Conservation (phyloP, 2,329 filamentous ascomycete species). For the Ceratocystis lukuohia region DNA sequence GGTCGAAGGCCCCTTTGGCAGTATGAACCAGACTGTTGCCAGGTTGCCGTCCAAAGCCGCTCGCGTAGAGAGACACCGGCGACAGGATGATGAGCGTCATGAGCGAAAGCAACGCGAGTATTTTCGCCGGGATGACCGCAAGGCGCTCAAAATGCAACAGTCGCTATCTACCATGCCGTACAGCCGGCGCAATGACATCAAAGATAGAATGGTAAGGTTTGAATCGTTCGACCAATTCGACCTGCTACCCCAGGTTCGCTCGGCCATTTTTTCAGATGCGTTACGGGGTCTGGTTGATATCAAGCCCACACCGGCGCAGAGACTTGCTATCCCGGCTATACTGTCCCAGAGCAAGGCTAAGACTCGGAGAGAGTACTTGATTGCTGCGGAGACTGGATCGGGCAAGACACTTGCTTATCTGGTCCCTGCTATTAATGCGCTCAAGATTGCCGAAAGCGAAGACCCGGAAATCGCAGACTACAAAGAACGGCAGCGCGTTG, state of each 20-base stretch:
- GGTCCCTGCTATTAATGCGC: conserved; percentile 66
- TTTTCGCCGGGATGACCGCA: conserved; percentile 34
- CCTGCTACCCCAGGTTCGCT: conserved; percentile 56
- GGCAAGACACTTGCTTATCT: conserved; percentile 94
- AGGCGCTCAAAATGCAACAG: conserved; percentile 89
- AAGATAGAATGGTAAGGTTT: conserved; percentile 47
- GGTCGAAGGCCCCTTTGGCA: conserved; percentile 38
- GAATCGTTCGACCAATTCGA: conserved; percentile 72
- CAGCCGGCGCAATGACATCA: conserved; percentile 42
- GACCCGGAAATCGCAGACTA: conserved; percentile 48
- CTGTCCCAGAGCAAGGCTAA: conserved; percentile 39
- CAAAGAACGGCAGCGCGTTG: conserved; percentile 40
- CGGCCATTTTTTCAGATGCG: conserved; percentile 58
- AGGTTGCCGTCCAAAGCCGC: conserved; percentile 24
- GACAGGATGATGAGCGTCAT: conserved; percentile 12
- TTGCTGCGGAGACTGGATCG: conserved; percentile 92
- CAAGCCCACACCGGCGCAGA: conserved; percentile 77
- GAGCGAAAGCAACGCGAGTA: conserved; percentile 27
- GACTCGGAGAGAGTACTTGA: conserved; percentile 47
- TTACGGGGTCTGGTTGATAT: conserved; percentile 62
- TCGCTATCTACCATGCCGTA: conserved; percentile 66
- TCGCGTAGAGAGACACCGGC: background rate
- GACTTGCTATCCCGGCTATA: conserved; percentile 72
- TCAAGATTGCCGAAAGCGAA: conserved; percentile 60
- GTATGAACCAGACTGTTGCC: conserved; percentile 43